These are phyloP conservation scores for Candida hispaniensis DNA, from an alignment of 805 yeast species.

Conservation along the genomic window DNA sequence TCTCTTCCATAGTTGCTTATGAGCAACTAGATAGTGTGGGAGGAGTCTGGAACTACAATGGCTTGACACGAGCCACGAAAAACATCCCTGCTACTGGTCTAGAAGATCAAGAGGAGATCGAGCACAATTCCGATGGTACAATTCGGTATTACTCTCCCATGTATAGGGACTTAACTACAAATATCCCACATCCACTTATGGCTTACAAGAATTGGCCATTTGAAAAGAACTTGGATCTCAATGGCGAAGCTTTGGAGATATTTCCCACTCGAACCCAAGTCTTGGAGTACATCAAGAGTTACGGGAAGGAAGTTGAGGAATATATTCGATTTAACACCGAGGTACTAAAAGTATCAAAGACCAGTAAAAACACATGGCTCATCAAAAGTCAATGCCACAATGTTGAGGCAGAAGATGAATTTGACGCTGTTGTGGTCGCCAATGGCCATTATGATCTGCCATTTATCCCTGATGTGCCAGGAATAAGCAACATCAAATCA, in stretches of 20 bases:
- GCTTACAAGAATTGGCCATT: constrained; percentile 47
- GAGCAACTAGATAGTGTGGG: constrained; percentile 50
- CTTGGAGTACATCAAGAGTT: constrained; percentile 46
- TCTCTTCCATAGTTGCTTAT: constrained; percentile 40
- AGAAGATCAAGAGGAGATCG: constrained; percentile 19
- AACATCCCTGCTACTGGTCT: constrained; percentile 30
- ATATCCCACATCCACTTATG: constrained; percentile 57
- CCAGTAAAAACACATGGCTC: constrained; percentile 35
- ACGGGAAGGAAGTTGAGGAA: constrained; percentile 36
- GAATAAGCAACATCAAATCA: no score
- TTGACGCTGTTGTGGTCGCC: constrained; percentile 55
- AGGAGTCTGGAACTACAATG: constrained; percentile 66
- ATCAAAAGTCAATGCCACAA: constrained; percentile 29
- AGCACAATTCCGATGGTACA: constrained; percentile 24
- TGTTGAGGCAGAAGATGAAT: constrained; percentile 22
- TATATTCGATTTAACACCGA: constrained; percentile 38
- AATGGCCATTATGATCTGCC: constrained; percentile 59
- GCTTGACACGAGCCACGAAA: constrained; percentile 19
- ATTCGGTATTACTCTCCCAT: constrained; percentile 41
- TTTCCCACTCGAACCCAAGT: constrained; percentile 59
- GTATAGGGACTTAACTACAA: constrained; percentile 59
- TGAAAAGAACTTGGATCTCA: no score
- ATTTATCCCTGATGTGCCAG: constrained; percentile 43
- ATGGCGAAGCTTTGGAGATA: constrained; percentile 34
- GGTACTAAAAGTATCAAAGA: constrained; percentile 36